Base-by-base conservation (phyloP, 345 rosid species). In the Eucalyptus cladocalyx region DNA sequence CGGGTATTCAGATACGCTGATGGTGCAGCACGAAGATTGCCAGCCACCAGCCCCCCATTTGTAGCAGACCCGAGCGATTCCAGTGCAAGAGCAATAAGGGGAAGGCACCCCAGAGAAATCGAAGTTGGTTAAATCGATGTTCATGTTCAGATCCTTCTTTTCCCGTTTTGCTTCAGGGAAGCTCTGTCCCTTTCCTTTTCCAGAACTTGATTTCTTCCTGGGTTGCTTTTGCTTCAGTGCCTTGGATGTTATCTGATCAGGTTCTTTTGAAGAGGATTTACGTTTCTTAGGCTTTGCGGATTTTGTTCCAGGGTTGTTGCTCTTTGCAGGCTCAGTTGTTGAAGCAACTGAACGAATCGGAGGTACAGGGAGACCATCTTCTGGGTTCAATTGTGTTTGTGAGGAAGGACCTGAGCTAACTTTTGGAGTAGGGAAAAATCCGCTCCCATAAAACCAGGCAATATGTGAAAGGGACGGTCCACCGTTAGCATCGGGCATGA, bases 11-110 rank as follows among this genome's bases (percentile, higher is more conserved):
- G 95, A 95, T 89, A 95, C 90, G 48, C 88, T 92, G 11, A 88
- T 91, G 45, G 94, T 95, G 92, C 97, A 96, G 60, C 97, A 96
- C 2, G 96, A 94, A 86, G 97, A 95, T 90, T 96, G 97, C 96
- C 98, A 94, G 45, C 97, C 94, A 37, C 96, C 93, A 86, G 93
- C 91, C 48, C 96, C n/a, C 96, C 96, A 95, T 89, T 92, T 93
- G 93, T 94, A 93, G 92, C 97, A 95, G 69, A 91, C 92, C 90
- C 92, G 92, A 54, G 91, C 91, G 45, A 91, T 54, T 19, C 97
- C 96, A 42, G 96, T 93, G 91, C 96, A 94, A 13, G 98, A 94
- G 89, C 98, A 96, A 51, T 93, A 89, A 6, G 96, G 96, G 89
- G 97, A 91, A 90, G 96, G 96, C 87, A 92, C 93, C 81, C 91